Evolutionary conservation across 768 basidiomycete species (phyloP), one percentile per base, ranked within the genome.

Genomic region (Chlorophyllum brunneum): DNA sequence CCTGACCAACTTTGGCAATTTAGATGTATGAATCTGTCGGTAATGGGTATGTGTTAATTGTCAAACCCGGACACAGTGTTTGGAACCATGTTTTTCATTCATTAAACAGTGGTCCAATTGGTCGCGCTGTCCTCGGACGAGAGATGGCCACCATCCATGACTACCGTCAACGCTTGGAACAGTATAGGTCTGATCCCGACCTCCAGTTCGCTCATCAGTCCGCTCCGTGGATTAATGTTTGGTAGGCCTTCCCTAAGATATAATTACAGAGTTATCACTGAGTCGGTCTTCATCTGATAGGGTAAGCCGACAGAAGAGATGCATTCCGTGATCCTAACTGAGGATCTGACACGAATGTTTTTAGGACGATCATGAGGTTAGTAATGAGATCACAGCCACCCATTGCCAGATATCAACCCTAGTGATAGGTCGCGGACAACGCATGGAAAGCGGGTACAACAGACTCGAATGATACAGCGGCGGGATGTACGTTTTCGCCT

Each of bases 131-230:
- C 20, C 67, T 79, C 1, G 80, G 79, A 13, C 67, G 78, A 36
- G 82, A 83, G 61, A 67, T 82, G 36, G 78, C 77, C 1, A 80
- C 80, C 0, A 75, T 84, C 27, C 65, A 69, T 10, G 82, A 82
- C 58, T 81, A 81, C 56, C 73, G 79, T 15, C 75, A 73, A 54
- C 76, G 77, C 29, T 62, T 78, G 15, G 69, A 65, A 20, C 78
- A 79, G 56, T 82, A 82, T 62, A 67, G 81, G 34, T 79, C 76
- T 8, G 82, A 83, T 54, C 59, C 62, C 7, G 72, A 75, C 55
- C 68, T 81, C 29, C 61, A 69, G n/a, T 61, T 63, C 47, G 77
- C 78, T 6, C 81, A 82, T 63, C 71, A 72, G 55, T 67, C 65
- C 39, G 70, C 67, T 20, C 80, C 79, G 7, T 83, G 80, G 80